Evolutionary conservation across 495 filamentous ascomycete species (phyloP).

Genomic region (Lichina pygmaea): DNA sequence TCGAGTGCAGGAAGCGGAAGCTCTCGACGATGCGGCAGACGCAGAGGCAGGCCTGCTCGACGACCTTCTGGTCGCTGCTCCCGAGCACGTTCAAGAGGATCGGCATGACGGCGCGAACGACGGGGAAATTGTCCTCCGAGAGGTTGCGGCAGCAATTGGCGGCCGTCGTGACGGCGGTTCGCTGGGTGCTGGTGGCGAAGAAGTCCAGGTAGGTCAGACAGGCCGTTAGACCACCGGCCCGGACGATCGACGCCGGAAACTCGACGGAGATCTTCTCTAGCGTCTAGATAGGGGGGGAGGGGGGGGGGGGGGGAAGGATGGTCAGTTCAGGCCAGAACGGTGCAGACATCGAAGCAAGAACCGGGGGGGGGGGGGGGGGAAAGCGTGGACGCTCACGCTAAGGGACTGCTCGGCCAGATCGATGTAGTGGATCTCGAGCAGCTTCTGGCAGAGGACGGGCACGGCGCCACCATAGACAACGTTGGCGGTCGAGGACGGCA

Average conservation of each 20-base stretch:
- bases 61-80: conserved; percentile 85
- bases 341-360: not conserved
- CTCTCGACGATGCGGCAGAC: conserved; percentile 94
- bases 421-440: conserved; percentile 85
- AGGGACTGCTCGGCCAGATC: conserved; percentile 92
- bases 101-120: conserved; percentile 83
- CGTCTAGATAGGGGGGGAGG: conserved; percentile 28
- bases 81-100: conserved; percentile 68
- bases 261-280: conserved; percentile 94
- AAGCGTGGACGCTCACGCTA: conserved; percentile 27
- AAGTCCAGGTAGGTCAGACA: conserved; percentile 91
- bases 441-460: conserved; percentile 75
- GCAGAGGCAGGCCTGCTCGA: conserved; percentile 88
- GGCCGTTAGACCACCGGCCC: conserved; percentile 80
- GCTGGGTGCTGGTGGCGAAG: conserved; percentile 89
- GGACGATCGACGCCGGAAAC: conserved; percentile 85
- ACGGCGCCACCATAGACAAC: conserved; percentile 93
- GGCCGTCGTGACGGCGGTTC: conserved; percentile 86
- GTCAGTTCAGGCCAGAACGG: not conserved
- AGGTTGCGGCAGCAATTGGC: conserved; percentile 96
- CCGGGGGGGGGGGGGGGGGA: not conserved
- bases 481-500: conserved; percentile 75
- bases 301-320: too few species aligned
- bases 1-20: conserved; percentile 64
- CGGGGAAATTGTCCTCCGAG: conserved; percentile 70